Percentiles rank a stretch among this genome's conserved stretches.
These are phyloP conservation scores for Kodamaea hsintzibuensis DNA, from an alignment of 805 yeast genomes.

Conservation along the genomic window DNA sequence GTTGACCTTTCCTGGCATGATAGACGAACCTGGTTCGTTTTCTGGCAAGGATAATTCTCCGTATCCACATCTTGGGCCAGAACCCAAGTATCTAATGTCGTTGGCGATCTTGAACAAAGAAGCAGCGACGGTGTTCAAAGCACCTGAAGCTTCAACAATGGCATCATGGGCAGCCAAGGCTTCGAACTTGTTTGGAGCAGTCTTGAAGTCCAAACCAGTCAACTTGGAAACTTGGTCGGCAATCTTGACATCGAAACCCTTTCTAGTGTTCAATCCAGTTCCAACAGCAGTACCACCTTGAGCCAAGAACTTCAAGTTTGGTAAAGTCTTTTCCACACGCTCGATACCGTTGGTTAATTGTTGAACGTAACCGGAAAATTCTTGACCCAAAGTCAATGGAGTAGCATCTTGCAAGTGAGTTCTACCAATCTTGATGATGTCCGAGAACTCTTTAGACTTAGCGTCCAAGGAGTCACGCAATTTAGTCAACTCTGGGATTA, in stretches of 20 bases:
- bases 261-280: conserved; percentile 92
- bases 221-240: conserved; percentile 83
- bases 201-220: conserved; percentile 85
- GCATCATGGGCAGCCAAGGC: conserved; percentile 99
- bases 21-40: conserved; percentile 98
- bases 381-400: conserved; percentile 96
- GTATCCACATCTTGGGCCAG: conserved; percentile 99
- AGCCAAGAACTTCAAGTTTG: conserved; percentile 79
- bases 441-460: conserved; percentile 80
- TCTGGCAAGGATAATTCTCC: conserved; percentile 95
- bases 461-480: conserved; percentile 76
- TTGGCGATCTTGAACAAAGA: conserved; percentile 96
- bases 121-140: conserved; percentile 90
- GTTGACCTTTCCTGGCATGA: conserved; percentile 99
- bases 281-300: conserved; percentile 99
- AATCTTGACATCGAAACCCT: conserved; percentile 84
- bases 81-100: conserved; percentile 96
- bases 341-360: conserved; percentile 89
- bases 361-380: conserved; percentile 94
- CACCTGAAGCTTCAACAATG: conserved; percentile 95
- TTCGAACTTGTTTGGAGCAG: conserved; percentile 99
- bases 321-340: conserved; percentile 76
- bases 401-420: conserved; percentile 99
- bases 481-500: conserved; percentile 77
- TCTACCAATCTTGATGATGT: conserved; percentile 97